A percentile compares a stretch with the other conserved stretches of the same genome.
Evolutionary conservation across 2,329 filamentous ascomycete species (phyloP).

Genomic region (Thelonectria discophora): DNA sequence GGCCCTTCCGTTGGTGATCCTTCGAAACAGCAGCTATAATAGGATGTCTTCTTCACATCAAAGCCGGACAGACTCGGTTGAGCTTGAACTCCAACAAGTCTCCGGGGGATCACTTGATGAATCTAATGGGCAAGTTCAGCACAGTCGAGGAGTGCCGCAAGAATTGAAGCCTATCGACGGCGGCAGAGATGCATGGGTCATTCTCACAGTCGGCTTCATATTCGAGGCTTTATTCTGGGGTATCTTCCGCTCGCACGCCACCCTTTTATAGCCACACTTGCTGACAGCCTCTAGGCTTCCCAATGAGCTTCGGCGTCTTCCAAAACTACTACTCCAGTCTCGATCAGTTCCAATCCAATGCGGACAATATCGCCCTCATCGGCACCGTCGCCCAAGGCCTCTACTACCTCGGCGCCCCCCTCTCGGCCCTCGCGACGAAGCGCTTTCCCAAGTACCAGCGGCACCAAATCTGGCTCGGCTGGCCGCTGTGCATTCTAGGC

Average conservation of each 20-base stretch:
- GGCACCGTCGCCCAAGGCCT: conserved; percentile 44
- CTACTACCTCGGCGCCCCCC: conserved; percentile 46
- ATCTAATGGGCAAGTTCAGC: background rate
- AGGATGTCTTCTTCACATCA: background rate
- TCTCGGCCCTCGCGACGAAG: conserved; percentile 45
- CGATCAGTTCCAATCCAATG: conserved; percentile 39
- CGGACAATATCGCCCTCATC: conserved; percentile 40
- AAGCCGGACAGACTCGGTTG: background rate
- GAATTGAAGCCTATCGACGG: conserved; percentile 33
- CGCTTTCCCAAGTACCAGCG: conserved; percentile 46
- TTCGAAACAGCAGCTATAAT: background rate
- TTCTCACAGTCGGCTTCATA: conserved; percentile 40
- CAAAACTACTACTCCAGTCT: conserved; percentile 43
- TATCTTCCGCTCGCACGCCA: too few relatives aligned
- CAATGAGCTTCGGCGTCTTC: conserved; percentile 45
- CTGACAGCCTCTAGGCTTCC: conserved; percentile 36
- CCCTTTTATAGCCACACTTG: background rate
- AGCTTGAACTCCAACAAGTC: background rate
- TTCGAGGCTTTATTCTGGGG: conserved; percentile 41
- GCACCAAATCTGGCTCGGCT: conserved; percentile 50
- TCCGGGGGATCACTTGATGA: background rate
- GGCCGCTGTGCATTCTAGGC: conserved; percentile 50
- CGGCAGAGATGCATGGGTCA: conserved; percentile 38
- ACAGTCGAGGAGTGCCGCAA: background rate
- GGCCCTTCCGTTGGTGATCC: background rate